Evolutionary conservation across 1,284 basidiomycete genomes (phyloP).

Genomic region (Ganoderma lucidum): DNA sequence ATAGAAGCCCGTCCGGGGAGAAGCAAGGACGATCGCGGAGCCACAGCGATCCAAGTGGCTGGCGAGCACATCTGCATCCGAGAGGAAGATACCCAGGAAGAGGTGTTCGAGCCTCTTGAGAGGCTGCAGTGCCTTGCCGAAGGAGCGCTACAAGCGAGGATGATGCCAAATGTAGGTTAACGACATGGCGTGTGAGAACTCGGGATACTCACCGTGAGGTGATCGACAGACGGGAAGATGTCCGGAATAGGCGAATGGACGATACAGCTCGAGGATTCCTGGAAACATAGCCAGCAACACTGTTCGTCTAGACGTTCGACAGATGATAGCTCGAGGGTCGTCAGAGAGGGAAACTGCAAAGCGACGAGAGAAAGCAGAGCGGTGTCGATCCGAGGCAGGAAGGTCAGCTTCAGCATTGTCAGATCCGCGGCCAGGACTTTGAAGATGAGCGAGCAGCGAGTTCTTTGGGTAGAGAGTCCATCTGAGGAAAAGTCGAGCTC

Average conservation of each 20-base stretch:
- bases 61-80: conserved; percentile 52
- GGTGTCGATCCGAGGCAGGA: conserved; percentile 61
- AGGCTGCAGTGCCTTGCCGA: conserved; percentile 12
- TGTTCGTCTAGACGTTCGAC: conserved; percentile 59
- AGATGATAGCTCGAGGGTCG: conserved; percentile 60
- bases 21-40: conserved; percentile 46
- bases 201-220: conserved; percentile 57
- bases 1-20: conserved; percentile 43
- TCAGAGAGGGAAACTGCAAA: conserved; percentile 51
- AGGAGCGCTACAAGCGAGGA: conserved; percentile 11
- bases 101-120: conserved; percentile 54
- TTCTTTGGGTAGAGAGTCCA: conserved; percentile 38
- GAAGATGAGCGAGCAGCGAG: conserved; percentile 37
- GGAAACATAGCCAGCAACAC: conserved; percentile 71
- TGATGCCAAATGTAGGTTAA: not conserved
- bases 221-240: conserved; percentile 47
- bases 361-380: conserved; percentile 56
- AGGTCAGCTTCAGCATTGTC: conserved; percentile 55
- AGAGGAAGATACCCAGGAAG: conserved; percentile 67
- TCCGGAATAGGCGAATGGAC: conserved; percentile 70
- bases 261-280: conserved; percentile 62
- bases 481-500: conserved; percentile 39
- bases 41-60: conserved; percentile 40
- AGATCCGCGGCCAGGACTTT: conserved; percentile 36
- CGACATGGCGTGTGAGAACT: not conserved